Evolutionary conservation across 192 early-diverging fungal genomes (phyloP).

Genomic region (Irineochytrium annulatum): DNA sequence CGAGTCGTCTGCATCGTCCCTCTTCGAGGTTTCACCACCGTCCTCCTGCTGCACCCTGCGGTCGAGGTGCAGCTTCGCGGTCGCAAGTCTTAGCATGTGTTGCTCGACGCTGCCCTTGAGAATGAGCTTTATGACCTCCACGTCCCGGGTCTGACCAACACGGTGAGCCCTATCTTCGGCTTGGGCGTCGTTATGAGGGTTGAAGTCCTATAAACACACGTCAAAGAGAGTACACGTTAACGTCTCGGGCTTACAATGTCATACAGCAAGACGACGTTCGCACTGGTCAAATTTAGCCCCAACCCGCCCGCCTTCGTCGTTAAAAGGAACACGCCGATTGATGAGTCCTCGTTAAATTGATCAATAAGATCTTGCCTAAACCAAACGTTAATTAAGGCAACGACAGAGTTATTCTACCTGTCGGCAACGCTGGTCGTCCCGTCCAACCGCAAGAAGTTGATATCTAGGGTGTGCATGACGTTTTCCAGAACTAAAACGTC

Average conservation of each 20-base stretch:
- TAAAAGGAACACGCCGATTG: slow-evolving; percentile 71
- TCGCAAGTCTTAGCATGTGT: slow-evolving; percentile 55
- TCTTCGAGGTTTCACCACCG: not conserved
- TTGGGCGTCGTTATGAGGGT: slow-evolving; percentile 68
- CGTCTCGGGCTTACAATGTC: slow-evolving; percentile 34
- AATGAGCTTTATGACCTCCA: slow-evolving; percentile 70
- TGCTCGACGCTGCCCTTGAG: slow-evolving; percentile 67
- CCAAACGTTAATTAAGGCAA: not conserved
- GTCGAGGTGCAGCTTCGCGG: slow-evolving; percentile 62
- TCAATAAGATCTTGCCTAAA: slow-evolving; percentile 65
- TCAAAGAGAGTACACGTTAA: not conserved
- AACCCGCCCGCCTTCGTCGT: slow-evolving; percentile 97
- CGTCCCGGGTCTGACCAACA: slow-evolving; percentile 81
- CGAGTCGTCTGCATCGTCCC: slow-evolving; percentile 2
- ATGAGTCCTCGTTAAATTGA: slow-evolving; percentile 63
- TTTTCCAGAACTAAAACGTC: slow-evolving; percentile 38
- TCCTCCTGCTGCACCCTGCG: slow-evolving; percentile 29
- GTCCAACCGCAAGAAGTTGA: slow-evolving; percentile 35
- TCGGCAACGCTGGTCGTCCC: slow-evolving; percentile 29
- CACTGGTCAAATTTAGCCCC: slow-evolving; percentile 92
- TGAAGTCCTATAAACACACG: slow-evolving; percentile 61
- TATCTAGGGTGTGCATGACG: slow-evolving; percentile 33
- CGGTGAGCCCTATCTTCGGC: slow-evolving; percentile 81
- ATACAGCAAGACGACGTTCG: slow-evolving; percentile 93
- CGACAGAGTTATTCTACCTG: slow-evolving; percentile 17